phyloP scores from a whole-genome alignment of 169 alveolate genomes.

The Perkinsus marinus region DNA sequence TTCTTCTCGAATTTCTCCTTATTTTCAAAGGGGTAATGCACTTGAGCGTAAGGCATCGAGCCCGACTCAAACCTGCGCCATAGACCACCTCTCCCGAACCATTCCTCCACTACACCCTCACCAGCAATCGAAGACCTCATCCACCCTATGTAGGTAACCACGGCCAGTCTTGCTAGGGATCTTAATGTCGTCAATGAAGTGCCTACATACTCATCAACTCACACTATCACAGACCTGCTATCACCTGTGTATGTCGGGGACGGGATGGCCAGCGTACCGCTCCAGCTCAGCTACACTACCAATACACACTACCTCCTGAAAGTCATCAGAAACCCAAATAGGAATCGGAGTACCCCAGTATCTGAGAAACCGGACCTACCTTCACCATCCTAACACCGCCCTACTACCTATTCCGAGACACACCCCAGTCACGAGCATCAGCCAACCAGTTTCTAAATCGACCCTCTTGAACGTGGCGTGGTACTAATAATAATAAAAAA shows the following conservation, averaged over 20 bases:
- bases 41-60: slow-evolving; percentile 93
- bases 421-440: slow-evolving; percentile 99
- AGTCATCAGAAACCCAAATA: slow-evolving; percentile 88
- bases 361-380: slow-evolving; percentile 21
- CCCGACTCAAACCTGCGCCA: slow-evolving; percentile 82
- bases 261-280: slow-evolving; percentile 28
- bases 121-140: slow-evolving; percentile 94
- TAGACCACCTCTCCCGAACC: not conserved
- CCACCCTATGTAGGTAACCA: not conserved
- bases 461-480: slow-evolving; percentile 84
- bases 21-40: slow-evolving; percentile 91
- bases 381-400: not conserved
- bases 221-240: not conserved
- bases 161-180: slow-evolving; percentile 74
- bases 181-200: slow-evolving; percentile 84
- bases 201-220: slow-evolving; percentile 20
- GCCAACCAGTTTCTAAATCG: slow-evolving; percentile 97
- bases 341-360: slow-evolving; percentile 99
- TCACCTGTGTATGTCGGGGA: slow-evolving; percentile 86
- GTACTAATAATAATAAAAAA: slow-evolving; percentile 52
- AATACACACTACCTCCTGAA: slow-evolving; percentile 82
- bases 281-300: slow-evolving; percentile 50
- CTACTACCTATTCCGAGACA: slow-evolving; percentile 71
- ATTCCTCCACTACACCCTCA: not conserved
- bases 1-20: slow-evolving; percentile 65